A percentile compares a stretch with the other conserved stretches of the same genome.
Conservation (phyloP, 495 filamentous ascomycete species). For the Pseudotulostoma volvatum region DNA sequence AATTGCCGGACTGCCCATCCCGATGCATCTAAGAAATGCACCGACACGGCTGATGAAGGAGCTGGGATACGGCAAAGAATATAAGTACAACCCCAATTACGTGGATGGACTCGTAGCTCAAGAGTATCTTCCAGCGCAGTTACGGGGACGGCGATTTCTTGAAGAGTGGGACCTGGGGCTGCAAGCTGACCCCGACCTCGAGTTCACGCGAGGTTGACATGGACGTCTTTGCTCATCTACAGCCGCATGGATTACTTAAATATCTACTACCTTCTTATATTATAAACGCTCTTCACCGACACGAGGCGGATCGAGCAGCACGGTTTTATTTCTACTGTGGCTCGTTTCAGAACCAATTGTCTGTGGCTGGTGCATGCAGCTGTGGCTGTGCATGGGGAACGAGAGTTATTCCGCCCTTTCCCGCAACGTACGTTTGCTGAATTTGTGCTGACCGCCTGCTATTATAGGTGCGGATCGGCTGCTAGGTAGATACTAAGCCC, state of each 20-base stretch:
- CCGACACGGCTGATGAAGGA: conserved; percentile 88
- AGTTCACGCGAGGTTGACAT: neutral
- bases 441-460: too few relatives aligned
- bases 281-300: neutral
- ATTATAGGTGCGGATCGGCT: too few relatives aligned
- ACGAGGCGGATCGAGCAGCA: neutral
- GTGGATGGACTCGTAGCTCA: conserved; percentile 69
- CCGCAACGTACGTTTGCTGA: too few relatives aligned
- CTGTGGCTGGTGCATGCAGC: neutral
- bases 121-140: conserved; percentile 68
- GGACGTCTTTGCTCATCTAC: conserved; percentile 4
- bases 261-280: neutral
- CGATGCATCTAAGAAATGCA: conserved; percentile 79
- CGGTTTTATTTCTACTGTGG: too few relatives aligned
- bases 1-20: conserved; percentile 61
- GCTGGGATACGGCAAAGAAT: conserved; percentile 73
- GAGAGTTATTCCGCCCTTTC: too few relatives aligned
- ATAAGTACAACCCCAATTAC: conserved; percentile 94
- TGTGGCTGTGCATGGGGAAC: too few relatives aligned
- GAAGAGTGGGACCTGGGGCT: conserved; percentile 71
- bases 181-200: conserved; percentile 48
- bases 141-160: conserved; percentile 55
- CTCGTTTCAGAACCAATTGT: too few relatives aligned
- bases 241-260: conserved; percentile 5
- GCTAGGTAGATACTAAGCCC: too few relatives aligned